Evolutionary conservation across 1,284 basidiomycete species (phyloP).

Genomic region (Boletus mariae): DNA sequence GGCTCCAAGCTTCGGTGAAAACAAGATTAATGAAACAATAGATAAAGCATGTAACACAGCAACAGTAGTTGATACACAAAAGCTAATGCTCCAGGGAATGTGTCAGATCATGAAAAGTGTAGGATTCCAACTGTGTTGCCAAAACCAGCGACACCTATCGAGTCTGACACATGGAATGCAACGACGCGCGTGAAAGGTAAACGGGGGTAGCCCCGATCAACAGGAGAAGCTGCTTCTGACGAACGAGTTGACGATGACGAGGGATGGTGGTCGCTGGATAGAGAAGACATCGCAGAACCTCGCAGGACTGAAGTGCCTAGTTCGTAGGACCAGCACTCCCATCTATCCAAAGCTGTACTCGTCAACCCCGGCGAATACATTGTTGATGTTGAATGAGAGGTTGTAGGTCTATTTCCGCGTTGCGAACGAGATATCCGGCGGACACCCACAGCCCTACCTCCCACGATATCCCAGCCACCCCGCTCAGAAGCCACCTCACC

Average conservation of each 20-base stretch:
- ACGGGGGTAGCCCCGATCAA: constrained; percentile 42
- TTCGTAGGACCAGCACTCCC: constrained; percentile 79
- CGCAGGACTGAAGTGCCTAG: constrained; percentile 45
- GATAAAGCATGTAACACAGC: constrained; percentile 18
- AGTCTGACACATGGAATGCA: constrained; percentile 49
- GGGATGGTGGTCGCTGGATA: constrained; percentile 32
- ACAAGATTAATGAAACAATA: constrained; percentile 26
- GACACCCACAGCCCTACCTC: constrained; percentile 57
- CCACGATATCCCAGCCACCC: constrained; percentile 67
- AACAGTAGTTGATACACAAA: constrained; percentile 18
- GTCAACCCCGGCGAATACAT: constrained; percentile 47
- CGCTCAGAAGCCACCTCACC: constrained; percentile 62
- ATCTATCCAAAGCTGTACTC: constrained; percentile 62
- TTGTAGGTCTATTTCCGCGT: constrained; percentile 28
- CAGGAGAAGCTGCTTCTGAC: constrained; percentile 6
- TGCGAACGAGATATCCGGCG: constrained; percentile 55
- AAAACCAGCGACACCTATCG: constrained; percentile 63
- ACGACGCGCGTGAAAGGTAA: constrained; percentile 76
- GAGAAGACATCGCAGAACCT: constrained; percentile 47
- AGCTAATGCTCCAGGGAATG: constrained; percentile 1
- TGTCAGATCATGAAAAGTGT: constrained; percentile 36
- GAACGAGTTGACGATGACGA: constrained; percentile 11
- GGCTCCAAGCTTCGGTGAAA: neutral
- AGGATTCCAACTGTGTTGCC: constrained; percentile 77
- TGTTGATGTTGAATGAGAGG: constrained; percentile 14